Evolutionary conservation across 139 green algal genomes (phyloP), one percentile per base, ranked within the genome.

Genomic region (Yamagishiella unicocca): DNA sequence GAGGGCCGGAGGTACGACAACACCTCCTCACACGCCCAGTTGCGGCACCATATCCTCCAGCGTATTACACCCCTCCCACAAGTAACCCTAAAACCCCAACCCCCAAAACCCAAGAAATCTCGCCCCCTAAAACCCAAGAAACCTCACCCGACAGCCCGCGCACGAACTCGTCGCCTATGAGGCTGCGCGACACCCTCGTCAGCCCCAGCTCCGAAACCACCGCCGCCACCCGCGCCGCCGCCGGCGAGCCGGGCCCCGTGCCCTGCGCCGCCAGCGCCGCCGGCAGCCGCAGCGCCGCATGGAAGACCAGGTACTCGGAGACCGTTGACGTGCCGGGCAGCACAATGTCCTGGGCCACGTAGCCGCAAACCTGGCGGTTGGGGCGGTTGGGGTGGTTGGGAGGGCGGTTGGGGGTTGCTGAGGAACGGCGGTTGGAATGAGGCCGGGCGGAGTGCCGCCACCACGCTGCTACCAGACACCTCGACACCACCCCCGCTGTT

Each of bases 281-380:
- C 43, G 90, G 90, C 84, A 97, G 75, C 27, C 94, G 90, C 78
- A 97, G 92, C 38, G 83, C 68, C 7, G 95, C 95, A 64, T 96
- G 93, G 89, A 96, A 96, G 43, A 91, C 80, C n/a, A 97, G 92
- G 92, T 96, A 95, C 89, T 97, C 95, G 53, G 35, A 61, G 29
- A 96, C 94, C 8, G 94, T 95, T 58, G 92, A 94, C 14, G 91
- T 95, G 58, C 91, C 94, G 17, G 92, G 93, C 37, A 96, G 89
- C 3, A 96, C 81, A 45, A 94, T 89, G 38, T 96, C 93, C 75
- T 96, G 93, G 0, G 91, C 86, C 76, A 96, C 94, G 78, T 95
- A 96, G 72, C 93, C 79, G 76, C 87, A 88, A 31, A 89, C 73
- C 84, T 89, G 62, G 10, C 7, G 53, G 45, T 4, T 14, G 45